A percentile compares a stretch with the other conserved stretches of the same genome.
Evolutionary conservation across 2,329 filamentous ascomycete species (phyloP).

Genomic region (Arthrinium phaeospermum): DNA sequence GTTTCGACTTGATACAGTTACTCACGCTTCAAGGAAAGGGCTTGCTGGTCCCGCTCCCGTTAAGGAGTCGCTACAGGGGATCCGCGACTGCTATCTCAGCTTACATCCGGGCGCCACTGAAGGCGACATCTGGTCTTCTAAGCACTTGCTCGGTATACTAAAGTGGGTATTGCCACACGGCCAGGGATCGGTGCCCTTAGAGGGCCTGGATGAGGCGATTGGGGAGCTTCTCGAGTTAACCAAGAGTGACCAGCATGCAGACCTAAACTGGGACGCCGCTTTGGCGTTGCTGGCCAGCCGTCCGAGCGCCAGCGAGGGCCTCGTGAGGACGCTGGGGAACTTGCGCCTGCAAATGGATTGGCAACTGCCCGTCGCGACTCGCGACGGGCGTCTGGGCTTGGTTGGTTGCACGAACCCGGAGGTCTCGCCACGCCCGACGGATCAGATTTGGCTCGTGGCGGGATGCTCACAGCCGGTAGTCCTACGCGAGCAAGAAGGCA

Average conservation of each 20-base stretch:
- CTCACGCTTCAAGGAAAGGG: neutral
- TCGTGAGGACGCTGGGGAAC: neutral
- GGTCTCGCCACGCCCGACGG: neutral
- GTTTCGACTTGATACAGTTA: neutral
- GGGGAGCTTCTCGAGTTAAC: neutral
- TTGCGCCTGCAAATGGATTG: neutral
- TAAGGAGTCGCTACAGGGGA: neutral
- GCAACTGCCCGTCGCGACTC: neutral
- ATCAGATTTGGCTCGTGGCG: neutral
- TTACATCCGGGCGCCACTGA: neutral
- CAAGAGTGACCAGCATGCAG: neutral
- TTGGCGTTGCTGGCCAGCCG: neutral
- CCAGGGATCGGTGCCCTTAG: fast-evolving
- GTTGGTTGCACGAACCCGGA: neutral
- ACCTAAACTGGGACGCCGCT: neutral
- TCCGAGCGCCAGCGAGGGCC: too few relatives aligned
- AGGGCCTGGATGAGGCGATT: neutral
- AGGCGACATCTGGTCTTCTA: neutral
- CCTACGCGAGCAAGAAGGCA: neutral
- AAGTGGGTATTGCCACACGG: neutral
- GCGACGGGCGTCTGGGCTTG: neutral
- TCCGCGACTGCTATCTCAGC: neutral
- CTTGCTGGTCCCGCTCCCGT: too few relatives aligned
- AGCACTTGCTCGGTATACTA: neutral
- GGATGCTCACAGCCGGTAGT: neutral